Base-by-base conservation (phyloP, 768 basidiomycete species). In the Russula foetens region DNA sequence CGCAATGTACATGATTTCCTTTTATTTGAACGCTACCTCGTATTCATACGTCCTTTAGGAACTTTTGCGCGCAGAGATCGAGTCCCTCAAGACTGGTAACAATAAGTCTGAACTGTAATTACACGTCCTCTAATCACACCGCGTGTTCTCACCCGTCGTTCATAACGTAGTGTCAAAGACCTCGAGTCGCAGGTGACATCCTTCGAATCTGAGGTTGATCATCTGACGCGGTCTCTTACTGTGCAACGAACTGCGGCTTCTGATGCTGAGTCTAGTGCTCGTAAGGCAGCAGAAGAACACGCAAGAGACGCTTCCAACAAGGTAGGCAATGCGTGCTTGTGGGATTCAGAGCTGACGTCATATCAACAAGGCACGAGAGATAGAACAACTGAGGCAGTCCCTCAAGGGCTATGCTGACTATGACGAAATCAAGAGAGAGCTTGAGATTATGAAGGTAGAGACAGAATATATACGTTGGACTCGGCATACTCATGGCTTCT, bases 341-440 rank as follows among this genome's bases (percentile, higher is more conserved):
- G 9, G n/a, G 15, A 8, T 39, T 26, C 48, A 8, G 46, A 38
- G 43, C 56, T 47, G 48, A 63, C 19, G 23, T 35, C 31, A 28
- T 53, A 31, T 52, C 19, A n/a, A 23, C 7, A 58, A 90, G 84
- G 73, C 70, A 4, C 70, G 71, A 3, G 94, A 97, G 72, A 75
- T 87, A 5, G 86, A 88, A 17, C 79, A 79, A 50, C 76, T 95
- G 2, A 85, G 81, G 69, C 73, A 75, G 35, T 85, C 84, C 65
- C 74, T 98, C 39, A 84, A 82, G 67, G 83, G 82, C 64, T 90
- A 87, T 62, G 72, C 72, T 17, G 93, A 99, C 72, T 98, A 99
- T 68, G 96, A 98, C 68, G 95, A 98, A 75, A 85, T 98, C 69
- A 98, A 98, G 76, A 86, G 97, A 28, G 97, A 99, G 71, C 79